Conservation (phyloP, 2,329 filamentous ascomycete genomes). For the Trichoderma sp. region DNA sequence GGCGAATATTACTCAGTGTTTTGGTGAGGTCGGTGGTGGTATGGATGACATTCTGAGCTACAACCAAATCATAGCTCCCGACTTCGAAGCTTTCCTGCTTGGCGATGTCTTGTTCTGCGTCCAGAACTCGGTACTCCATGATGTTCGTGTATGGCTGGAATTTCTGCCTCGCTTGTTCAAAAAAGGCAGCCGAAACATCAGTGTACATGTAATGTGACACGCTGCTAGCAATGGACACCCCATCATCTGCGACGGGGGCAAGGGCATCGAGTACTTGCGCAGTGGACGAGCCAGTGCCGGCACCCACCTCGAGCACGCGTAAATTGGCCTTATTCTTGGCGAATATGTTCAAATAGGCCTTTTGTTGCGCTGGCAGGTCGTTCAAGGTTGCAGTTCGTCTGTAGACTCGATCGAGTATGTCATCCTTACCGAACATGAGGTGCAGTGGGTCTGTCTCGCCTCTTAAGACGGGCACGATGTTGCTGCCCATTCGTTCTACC, state of each 20-base stretch:
- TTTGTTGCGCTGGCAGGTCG: slow-evolving; percentile 1
- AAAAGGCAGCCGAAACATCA: slow-evolving; percentile 38
- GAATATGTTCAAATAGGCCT: slow-evolving; percentile 2
- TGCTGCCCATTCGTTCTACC: slow-evolving; percentile 8
- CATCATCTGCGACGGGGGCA: not conserved
- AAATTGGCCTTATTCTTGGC: slow-evolving; percentile 6
- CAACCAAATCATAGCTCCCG: slow-evolving; percentile 23
- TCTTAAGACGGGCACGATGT: slow-evolving; percentile 10
- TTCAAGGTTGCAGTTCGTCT: not conserved
- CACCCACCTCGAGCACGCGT: slow-evolving; percentile 13
- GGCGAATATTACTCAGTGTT: slow-evolving; percentile 24
- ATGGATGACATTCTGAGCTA: slow-evolving; percentile 31
- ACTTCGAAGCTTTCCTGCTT: slow-evolving; percentile 19
- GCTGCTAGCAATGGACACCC: not conserved
- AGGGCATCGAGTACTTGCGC: slow-evolving; percentile 1
- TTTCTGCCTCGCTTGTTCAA: slow-evolving; percentile 33
- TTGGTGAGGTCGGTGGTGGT: slow-evolving; percentile 29
- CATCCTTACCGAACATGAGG: slow-evolving; percentile 15
- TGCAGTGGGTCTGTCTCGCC: slow-evolving; percentile 8
- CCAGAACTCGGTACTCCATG: slow-evolving; percentile 28
- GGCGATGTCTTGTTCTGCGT: slow-evolving; percentile 22
- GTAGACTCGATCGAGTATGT: slow-evolving; percentile 13
- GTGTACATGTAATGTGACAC: slow-evolving; percentile 32
- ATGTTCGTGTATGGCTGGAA: slow-evolving; percentile 29
- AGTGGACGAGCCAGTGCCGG: slow-evolving; percentile 5